Evolutionary conservation across 148 eudicot genomes (phyloP).

Genomic region (Silene latifolia): DNA sequence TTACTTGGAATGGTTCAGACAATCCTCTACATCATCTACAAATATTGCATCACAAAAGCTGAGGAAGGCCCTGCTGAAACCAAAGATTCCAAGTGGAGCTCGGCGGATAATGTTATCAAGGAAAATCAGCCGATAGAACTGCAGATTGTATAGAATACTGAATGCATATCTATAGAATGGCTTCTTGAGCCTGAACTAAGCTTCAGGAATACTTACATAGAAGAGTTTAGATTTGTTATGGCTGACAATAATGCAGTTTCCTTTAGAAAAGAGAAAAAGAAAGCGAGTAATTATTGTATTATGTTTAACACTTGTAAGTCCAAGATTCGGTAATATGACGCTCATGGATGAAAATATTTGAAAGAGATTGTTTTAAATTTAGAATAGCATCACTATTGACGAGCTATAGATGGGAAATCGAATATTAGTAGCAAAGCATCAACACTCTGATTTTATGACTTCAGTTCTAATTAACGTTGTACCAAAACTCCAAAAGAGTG

Average conservation of each 20-base stretch:
- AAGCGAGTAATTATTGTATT: background rate
- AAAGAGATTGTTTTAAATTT: background rate
- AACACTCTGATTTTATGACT: background rate
- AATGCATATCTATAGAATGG: conserved; percentile 7
- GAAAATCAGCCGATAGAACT: conserved; percentile 25
- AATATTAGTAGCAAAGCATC: background rate
- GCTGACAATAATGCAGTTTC: background rate
- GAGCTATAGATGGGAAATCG: background rate
- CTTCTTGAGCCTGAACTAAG: conserved; percentile 8
- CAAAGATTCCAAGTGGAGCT: conserved; percentile 19
- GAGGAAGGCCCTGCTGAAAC: conserved; percentile 16
- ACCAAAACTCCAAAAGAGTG: background rate
- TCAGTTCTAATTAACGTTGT: background rate
- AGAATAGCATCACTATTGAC: background rate
- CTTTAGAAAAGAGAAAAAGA: background rate
- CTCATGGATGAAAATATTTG: background rate
- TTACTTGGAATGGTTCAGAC: conserved; percentile 49
- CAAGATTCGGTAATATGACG: no score
- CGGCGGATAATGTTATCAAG: conserved; percentile 14
- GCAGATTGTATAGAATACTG: conserved; percentile 21
- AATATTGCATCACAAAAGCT: conserved; percentile 24
- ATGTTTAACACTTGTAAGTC: background rate
- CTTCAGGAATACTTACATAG: background rate
- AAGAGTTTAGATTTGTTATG: background rate
- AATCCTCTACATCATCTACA: conserved; percentile 46